phyloP scores from a whole-genome alignment of 176 grass and related monocot species.

The Eremochloa ophiuroides region DNA sequence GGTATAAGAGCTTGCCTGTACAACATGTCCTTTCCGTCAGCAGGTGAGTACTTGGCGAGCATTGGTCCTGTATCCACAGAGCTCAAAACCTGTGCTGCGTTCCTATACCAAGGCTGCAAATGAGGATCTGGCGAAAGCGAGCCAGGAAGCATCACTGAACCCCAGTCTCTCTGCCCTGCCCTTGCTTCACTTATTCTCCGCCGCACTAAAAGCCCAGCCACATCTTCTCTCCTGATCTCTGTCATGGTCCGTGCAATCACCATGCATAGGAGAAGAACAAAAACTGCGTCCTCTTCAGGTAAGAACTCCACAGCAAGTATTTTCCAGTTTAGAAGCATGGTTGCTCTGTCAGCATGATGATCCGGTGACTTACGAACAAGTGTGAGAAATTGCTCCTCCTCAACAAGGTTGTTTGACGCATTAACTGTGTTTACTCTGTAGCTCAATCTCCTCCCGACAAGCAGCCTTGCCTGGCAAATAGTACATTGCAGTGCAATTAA shows the following conservation, averaged over 20 bases:
- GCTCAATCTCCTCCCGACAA: slow-evolving; percentile 66
- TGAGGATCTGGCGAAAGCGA: slow-evolving; percentile 37
- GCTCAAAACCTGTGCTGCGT: slow-evolving; percentile 57
- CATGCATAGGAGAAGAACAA: slow-evolving; percentile 71
- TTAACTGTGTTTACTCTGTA: slow-evolving; percentile 55
- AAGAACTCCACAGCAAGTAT: slow-evolving; percentile 73
- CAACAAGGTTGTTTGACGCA: slow-evolving; percentile 11
- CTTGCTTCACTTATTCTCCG: slow-evolving; percentile 57
- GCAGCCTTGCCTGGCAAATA: slow-evolving; percentile 52
- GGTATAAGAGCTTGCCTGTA: slow-evolving; percentile 82
- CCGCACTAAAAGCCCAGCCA: slow-evolving; percentile 61
- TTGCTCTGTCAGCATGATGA: slow-evolving; percentile 65
- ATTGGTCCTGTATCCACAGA: slow-evolving; percentile 42
- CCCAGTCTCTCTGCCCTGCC: slow-evolving; percentile 71
- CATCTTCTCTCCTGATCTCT: slow-evolving; percentile 74
- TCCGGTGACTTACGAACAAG: slow-evolving; percentile 54
- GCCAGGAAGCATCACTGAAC: slow-evolving; percentile 57
- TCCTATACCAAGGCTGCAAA: slow-evolving; percentile 69
- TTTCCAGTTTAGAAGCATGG: slow-evolving; percentile 73
- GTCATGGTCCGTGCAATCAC: slow-evolving; percentile 64
- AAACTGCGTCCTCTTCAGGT: slow-evolving; percentile 73
- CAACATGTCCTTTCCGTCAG: slow-evolving; percentile 73
- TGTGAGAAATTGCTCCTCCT: slow-evolving; percentile 68
- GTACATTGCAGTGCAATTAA: slow-evolving; percentile 7
- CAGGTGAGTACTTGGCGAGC: slow-evolving; percentile 52